These are phyloP conservation scores for Cyclocybe cylindracea DNA, from an alignment of 768 basidiomycete genomes.

Conservation along the genomic window DNA sequence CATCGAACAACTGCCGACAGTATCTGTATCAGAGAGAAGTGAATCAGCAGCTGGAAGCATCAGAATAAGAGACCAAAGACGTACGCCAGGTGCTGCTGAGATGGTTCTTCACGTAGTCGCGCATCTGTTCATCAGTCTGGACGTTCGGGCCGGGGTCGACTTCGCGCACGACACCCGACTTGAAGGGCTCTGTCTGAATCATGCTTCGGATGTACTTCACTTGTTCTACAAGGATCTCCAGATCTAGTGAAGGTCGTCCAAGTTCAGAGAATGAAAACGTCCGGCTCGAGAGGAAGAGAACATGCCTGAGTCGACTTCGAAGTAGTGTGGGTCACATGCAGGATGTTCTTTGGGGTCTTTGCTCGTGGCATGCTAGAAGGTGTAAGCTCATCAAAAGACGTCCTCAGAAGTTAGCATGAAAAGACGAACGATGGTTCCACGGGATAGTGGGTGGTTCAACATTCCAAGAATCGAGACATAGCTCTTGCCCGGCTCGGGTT, in stretches of 20 bases:
- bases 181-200: conserved; percentile 26
- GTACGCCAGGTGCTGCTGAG: conserved; percentile 26
- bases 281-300: neutral
- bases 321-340: conserved; percentile 41
- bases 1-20: conserved; percentile 52
- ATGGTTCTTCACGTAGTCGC: conserved; percentile 25
- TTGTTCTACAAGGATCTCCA: conserved; percentile 31
- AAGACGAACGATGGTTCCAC: conserved; percentile 47
- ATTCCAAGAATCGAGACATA: conserved; percentile 40
- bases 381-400: neutral
- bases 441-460: conserved; percentile 45
- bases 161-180: conserved; percentile 20
- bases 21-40: conserved; percentile 30
- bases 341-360: conserved; percentile 35
- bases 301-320: conserved; percentile 41
- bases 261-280: neutral
- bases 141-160: conserved; percentile 33
- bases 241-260: conserved; percentile 20
- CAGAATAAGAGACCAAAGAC: neutral
- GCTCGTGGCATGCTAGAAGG: conserved; percentile 27
- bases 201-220: conserved; percentile 31
- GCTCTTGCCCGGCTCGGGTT: conserved; percentile 37
- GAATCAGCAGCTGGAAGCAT: too few species aligned
- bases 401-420: neutral
- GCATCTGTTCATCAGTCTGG: conserved; percentile 34